Percentiles rank a stretch among this genome's conserved stretches.
Conservation (phyloP, 805 yeast genomes). For the Schwanniomyces polymorphus region DNA sequence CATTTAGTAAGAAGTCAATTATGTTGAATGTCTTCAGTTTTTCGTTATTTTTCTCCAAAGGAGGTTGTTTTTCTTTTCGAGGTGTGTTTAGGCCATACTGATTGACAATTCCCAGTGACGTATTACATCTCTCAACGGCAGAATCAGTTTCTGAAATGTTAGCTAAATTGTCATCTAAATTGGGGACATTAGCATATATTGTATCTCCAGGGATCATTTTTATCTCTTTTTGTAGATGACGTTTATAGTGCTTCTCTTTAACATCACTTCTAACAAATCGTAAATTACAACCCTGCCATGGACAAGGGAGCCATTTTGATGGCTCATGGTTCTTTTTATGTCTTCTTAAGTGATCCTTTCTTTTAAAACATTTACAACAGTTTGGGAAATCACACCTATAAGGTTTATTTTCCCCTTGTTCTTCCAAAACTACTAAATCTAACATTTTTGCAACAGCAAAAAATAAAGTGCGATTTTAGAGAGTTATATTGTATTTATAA, state of each 20-base stretch:
- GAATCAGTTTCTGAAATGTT: not conserved
- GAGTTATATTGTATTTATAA: no score
- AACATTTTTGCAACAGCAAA: no score
- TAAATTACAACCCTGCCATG: constrained; percentile 17
- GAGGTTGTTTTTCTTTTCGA: not conserved
- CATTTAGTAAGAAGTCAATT: not conserved
- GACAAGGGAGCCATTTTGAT: constrained; percentile 9
- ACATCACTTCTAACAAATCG: constrained; percentile 20
- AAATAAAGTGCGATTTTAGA: no score
- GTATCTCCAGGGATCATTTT: not conserved
- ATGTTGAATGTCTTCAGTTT: not conserved
- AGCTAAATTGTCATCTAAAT: not conserved
- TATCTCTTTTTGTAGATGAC: constrained; percentile 10
- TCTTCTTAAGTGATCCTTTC: constrained; percentile 63
- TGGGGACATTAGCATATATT: not conserved
- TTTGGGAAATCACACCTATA: constrained; percentile 43
- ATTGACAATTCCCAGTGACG: not conserved
- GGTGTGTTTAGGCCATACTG: not conserved
- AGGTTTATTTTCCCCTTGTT: constrained; percentile 4
- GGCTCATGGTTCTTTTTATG: constrained; percentile 56
- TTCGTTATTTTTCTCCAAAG: not conserved
- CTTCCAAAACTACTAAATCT: no score
- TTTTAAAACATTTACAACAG: constrained; percentile 52
- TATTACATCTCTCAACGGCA: not conserved
- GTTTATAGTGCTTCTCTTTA: constrained; percentile 18